Conservation (phyloP, 2,329 filamentous ascomycete species). For the Epichloe glyceriae region DNA sequence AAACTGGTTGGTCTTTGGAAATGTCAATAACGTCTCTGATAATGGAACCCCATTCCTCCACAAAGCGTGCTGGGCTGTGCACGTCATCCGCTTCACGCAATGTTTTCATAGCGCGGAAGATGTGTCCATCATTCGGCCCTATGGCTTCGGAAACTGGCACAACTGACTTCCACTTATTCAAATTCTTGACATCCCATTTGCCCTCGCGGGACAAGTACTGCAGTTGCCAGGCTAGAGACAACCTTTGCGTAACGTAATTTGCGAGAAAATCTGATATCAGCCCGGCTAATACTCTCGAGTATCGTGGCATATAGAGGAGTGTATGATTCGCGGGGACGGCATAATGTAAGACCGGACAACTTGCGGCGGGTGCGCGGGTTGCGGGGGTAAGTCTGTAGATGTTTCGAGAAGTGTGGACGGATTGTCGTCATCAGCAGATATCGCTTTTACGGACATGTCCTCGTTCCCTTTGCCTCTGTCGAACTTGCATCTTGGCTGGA, state of each 20-base stretch:
- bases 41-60: constrained; percentile 48
- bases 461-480: neutral
- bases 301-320: constrained; percentile 66
- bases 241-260: constrained; percentile 58
- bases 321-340: constrained; percentile 67
- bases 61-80: constrained; percentile 66
- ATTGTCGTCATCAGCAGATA: constrained; percentile 28
- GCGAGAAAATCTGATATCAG: constrained; percentile 73
- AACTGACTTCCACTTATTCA: constrained; percentile 79
- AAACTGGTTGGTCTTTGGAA: constrained; percentile 79
- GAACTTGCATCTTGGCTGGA: neutral
- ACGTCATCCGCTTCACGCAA: constrained; percentile 75
- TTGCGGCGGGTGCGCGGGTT: constrained; percentile 34
- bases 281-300: constrained; percentile 63
- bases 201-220: constrained; percentile 78
- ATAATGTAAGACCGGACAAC: constrained; percentile 58
- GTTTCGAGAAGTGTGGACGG: constrained; percentile 33
- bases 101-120: constrained; percentile 88
- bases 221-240: constrained; percentile 82
- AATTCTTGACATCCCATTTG: constrained; percentile 97
- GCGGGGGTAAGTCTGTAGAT: constrained; percentile 24
- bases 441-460: constrained; percentile 7
- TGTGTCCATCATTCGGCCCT: constrained; percentile 32
- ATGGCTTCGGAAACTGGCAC: constrained; percentile 67
- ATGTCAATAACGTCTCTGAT: constrained; percentile 80